Evolutionary conservation across 768 basidiomycete species (phyloP).

Genomic region (Amanita fuliginea): DNA sequence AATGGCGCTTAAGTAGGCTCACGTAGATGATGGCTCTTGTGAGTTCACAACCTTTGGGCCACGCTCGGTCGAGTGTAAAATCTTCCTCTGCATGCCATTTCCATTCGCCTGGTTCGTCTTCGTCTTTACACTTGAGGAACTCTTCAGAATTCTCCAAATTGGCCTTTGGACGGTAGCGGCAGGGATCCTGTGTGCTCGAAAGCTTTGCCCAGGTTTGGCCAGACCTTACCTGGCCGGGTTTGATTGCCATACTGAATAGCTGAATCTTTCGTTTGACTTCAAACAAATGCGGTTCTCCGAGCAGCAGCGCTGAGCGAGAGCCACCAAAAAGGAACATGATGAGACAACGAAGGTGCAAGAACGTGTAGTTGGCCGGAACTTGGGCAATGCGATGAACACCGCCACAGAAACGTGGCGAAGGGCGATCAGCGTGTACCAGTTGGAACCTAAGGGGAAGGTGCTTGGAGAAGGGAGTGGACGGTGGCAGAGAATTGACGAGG

Average conservation of each 20-base stretch:
- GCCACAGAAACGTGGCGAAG: slow-evolving; percentile 22
- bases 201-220: slow-evolving; percentile 38
- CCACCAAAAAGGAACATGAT: slow-evolving; percentile 49
- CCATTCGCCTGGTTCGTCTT: slow-evolving; percentile 37
- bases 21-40: slow-evolving; percentile 54
- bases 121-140: slow-evolving; percentile 22
- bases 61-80: slow-evolving; percentile 44
- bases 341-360: slow-evolving; percentile 52
- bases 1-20: slow-evolving; percentile 15
- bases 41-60: slow-evolving; percentile 36
- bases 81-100: slow-evolving; percentile 67
- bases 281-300: slow-evolving; percentile 41
- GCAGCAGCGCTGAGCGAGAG: slow-evolving; percentile 9
- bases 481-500: slow-evolving; percentile 26
- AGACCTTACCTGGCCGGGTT: slow-evolving; percentile 41
- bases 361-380: slow-evolving; percentile 61
- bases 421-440: slow-evolving; percentile 26
- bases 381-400: slow-evolving; percentile 57
- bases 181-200: slow-evolving; percentile 43
- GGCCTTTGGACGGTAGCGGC: slow-evolving; percentile 27
- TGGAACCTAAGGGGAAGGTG: slow-evolving; percentile 60
- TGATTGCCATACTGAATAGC: slow-evolving; percentile 27
- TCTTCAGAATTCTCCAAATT: slow-evolving; percentile 20
- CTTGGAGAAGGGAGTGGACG: slow-evolving; percentile 39
- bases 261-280: slow-evolving; percentile 41